Evolutionary conservation across 2,329 filamentous ascomycete species (phyloP).

Genomic region (Pseudocercospora macadamiae): DNA sequence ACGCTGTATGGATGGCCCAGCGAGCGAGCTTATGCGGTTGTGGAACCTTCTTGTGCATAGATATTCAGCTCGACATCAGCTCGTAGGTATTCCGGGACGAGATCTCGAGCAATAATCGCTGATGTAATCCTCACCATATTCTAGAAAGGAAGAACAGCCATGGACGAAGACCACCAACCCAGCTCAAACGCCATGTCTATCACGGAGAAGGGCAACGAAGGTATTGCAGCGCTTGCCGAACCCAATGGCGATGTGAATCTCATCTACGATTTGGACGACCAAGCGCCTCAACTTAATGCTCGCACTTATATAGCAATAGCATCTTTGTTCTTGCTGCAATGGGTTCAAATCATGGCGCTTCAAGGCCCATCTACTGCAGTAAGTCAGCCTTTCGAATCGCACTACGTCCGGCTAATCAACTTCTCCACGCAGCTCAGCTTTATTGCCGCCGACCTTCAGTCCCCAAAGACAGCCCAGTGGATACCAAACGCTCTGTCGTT

Average conservation of each 20-base stretch:
- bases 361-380: constrained; percentile 22
- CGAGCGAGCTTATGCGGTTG: too few species aligned
- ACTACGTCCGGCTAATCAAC: not conserved
- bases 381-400: not conserved
- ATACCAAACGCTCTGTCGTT: constrained; percentile 23
- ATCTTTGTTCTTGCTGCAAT: constrained; percentile 22
- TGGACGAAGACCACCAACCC: not conserved
- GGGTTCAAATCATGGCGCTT: constrained; percentile 22
- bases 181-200: not conserved
- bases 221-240: too few species aligned
- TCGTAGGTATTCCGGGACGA: too few species aligned
- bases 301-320: constrained; percentile 19
- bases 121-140: too few species aligned
- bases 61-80: too few species aligned
- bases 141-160: not conserved
- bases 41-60: too few species aligned
- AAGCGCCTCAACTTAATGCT: constrained; percentile 22
- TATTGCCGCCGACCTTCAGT: constrained; percentile 17
- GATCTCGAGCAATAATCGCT: too few species aligned
- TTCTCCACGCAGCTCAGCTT: constrained; percentile 5
- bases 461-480: constrained; percentile 17
- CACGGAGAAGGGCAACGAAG: not conserved
- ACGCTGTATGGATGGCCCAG: too few species aligned
- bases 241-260: too few species aligned
- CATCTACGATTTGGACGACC: constrained; percentile 5